phyloP scores from a whole-genome alignment of 164 flowering plant genomes.

The Umbellularia californica region DNA sequence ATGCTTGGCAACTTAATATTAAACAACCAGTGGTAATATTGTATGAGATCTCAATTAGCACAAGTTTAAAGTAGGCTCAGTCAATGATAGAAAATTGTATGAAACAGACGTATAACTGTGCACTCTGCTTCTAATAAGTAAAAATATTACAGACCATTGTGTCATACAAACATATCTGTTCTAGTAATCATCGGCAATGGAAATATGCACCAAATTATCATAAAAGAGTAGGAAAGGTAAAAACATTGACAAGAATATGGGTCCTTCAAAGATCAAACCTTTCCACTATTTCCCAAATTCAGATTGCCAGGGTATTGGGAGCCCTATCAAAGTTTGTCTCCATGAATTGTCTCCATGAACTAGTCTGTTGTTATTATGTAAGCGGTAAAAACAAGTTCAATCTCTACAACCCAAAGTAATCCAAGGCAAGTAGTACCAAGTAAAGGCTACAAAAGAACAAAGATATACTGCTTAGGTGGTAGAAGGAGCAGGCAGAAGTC shows the following conservation, averaged over 20 bases:
- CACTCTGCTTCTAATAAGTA: background rate
- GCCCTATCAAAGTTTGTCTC: too few species aligned
- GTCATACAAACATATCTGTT: background rate
- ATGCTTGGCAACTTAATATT: background rate
- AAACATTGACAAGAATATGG: background rate
- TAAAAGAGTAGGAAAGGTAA: background rate
- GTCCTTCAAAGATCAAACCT: background rate
- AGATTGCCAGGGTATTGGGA: background rate
- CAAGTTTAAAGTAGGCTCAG: background rate
- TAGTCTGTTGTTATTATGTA: too few species aligned
- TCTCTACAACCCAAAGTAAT: too few species aligned
- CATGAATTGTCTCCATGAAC: too few species aligned
- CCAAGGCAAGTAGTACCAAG: too few species aligned
- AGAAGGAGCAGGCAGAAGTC: conserved; percentile 27
- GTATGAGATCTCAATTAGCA: background rate
- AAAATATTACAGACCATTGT: background rate
- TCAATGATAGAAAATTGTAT: background rate
- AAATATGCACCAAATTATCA: background rate
- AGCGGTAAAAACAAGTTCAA: too few species aligned
- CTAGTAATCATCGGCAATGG: background rate
- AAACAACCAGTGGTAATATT: background rate
- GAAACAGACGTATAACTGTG: background rate
- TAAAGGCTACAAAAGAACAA: too few species aligned
- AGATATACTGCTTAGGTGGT: too few species aligned
- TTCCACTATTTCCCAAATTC: background rate